These are phyloP conservation scores for Ustilago crameri DNA, from an alignment of 1,284 basidiomycete genomes.

Conservation along the genomic window DNA sequence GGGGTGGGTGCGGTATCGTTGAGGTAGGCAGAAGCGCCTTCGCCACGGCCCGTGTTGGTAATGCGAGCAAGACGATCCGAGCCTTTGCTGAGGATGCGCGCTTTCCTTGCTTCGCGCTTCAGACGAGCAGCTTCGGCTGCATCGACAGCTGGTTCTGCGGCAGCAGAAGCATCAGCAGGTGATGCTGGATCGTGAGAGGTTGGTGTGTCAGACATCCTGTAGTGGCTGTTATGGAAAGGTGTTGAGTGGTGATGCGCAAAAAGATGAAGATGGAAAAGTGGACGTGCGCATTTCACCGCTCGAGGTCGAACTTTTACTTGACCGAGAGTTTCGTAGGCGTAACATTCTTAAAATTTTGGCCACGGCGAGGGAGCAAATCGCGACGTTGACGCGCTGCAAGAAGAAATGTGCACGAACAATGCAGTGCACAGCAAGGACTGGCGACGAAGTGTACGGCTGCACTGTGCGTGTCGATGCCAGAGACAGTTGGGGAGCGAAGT, in stretches of 20 bases:
- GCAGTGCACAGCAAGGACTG: too few relatives aligned
- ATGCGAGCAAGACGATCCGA: constrained; percentile 65
- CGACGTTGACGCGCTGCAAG: too few relatives aligned
- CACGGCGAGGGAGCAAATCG: too few relatives aligned
- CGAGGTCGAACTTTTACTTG: not conserved
- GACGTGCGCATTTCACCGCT: constrained; percentile 17
- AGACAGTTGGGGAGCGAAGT: too few relatives aligned
- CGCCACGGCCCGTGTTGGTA: constrained; percentile 64
- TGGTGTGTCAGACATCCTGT: constrained; percentile 26
- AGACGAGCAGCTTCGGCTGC: constrained; percentile 58
- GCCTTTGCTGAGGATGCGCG: constrained; percentile 62
- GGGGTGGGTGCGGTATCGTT: constrained; percentile 39
- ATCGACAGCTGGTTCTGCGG: constrained; percentile 3
- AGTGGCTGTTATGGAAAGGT: not conserved
- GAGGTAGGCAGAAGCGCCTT: constrained; percentile 55
- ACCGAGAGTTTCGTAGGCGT: not conserved
- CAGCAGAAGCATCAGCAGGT: not conserved
- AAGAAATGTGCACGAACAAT: too few relatives aligned
- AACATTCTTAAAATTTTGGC: too few relatives aligned
- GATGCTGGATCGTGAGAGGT: not conserved
- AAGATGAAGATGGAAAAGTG: constrained; percentile 4
- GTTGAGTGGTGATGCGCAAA: constrained; percentile 1
- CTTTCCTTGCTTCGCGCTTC: constrained; percentile 65
- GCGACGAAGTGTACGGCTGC: too few relatives aligned
- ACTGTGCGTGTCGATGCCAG: too few relatives aligned